Percentiles rank a stretch among this genome's conserved stretches.
Evolutionary conservation across 2,329 filamentous ascomycete genomes (phyloP).

Genomic region (Sporothrix euskadiensis): DNA sequence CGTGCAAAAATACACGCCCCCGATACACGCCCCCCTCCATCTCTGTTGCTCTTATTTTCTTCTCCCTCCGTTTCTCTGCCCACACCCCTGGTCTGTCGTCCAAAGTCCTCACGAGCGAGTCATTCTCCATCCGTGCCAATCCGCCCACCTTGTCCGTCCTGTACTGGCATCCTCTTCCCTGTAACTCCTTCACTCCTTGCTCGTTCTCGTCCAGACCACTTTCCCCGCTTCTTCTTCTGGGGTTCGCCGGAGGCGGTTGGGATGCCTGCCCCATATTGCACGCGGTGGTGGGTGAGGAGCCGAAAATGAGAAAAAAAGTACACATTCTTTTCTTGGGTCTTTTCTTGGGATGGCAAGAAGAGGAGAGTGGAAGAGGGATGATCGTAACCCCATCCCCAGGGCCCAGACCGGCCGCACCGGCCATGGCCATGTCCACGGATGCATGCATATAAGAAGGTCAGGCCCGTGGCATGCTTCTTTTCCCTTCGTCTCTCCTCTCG

Average conservation of each 20-base stretch:
- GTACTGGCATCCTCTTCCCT: neutral
- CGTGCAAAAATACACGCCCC: neutral
- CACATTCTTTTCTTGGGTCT: neutral
- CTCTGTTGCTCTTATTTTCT: neutral
- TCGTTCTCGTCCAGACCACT: neutral
- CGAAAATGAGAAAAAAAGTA: neutral
- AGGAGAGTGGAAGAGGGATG: neutral
- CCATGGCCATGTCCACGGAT: neutral
- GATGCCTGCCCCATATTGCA: neutral
- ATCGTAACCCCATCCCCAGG: slow-evolving; percentile 13
- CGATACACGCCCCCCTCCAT: neutral
- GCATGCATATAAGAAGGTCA: slow-evolving; percentile 16
- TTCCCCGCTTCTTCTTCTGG: slow-evolving; percentile 16
- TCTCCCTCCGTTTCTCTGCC: neutral
- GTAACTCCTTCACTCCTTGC: neutral
- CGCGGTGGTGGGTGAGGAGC: neutral
- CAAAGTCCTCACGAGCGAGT: slow-evolving; percentile 13
- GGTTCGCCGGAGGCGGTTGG: neutral
- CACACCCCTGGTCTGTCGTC: neutral
- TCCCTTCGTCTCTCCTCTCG: neutral
- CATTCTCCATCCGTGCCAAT: slow-evolving; percentile 8
- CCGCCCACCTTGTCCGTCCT: neutral
- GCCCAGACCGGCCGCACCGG: neutral
- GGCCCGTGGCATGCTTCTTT: neutral
- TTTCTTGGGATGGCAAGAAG: neutral